Evolutionary conservation across 805 yeast genomes (phyloP).

Genomic region (Wickerhamiella kurtzmanii): DNA sequence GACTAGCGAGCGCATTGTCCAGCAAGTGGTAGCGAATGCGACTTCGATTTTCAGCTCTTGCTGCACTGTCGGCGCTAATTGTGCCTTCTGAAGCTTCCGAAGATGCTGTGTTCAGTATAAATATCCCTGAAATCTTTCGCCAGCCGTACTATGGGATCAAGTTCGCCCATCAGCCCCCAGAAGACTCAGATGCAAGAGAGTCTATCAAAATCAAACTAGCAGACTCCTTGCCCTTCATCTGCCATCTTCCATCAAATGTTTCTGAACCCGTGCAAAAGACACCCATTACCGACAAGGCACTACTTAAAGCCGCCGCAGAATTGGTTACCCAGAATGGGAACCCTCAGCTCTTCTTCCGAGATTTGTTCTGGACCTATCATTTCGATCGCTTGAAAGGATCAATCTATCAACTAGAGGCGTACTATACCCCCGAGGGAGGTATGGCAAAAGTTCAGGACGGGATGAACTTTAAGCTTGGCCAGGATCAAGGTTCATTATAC

Average conservation of each 20-base stretch:
- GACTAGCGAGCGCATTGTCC: too few relatives aligned
- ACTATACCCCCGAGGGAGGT: not conserved
- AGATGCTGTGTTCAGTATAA: not conserved
- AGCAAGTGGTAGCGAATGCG: too few relatives aligned
- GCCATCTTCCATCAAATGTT: conserved; percentile 1
- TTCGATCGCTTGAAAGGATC: not conserved
- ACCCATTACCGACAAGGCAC: not conserved
- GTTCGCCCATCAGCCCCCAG: conserved; percentile 1
- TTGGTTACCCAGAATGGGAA: not conserved
- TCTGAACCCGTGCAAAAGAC: not conserved
- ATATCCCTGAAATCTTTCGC: conserved; percentile 1
- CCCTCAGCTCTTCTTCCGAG: not conserved
- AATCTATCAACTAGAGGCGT: not conserved
- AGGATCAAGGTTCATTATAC: not conserved
- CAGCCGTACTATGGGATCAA: conserved; percentile 4
- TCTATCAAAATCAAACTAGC: not conserved
- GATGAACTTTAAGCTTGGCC: not conserved
- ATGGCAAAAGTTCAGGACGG: not conserved
- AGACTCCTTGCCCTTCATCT: not conserved
- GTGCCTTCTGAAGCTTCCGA: not conserved
- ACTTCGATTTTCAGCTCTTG: too few relatives aligned
- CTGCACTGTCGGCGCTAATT: not conserved
- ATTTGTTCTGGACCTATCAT: not conserved
- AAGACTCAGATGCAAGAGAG: not conserved
- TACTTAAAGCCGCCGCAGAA: not conserved